Base-by-base conservation (phyloP, 2,329 filamentous ascomycete genomes). In the Ophiostoma triangulosporum region DNA sequence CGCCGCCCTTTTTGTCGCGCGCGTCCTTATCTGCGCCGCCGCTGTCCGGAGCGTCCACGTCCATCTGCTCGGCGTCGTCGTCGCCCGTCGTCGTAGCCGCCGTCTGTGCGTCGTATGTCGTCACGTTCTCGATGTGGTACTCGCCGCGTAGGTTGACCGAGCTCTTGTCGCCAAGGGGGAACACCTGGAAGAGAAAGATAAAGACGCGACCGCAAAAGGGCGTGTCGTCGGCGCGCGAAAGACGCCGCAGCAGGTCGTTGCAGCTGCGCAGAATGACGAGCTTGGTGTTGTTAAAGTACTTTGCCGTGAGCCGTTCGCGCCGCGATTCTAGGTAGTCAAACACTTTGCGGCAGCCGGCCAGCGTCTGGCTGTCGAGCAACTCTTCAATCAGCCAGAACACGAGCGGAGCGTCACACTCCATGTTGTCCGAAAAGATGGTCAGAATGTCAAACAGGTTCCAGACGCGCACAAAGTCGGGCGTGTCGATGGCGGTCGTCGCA, bases 131-230 rank as follows among this genome's bases (percentile, higher is more conserved):
- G 26, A 86, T 81, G 63, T 99, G 93, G 61, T 93, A 99, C 69
- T 97, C 91, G 60, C 93, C 93, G 51, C 93, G 81, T 36, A 97
- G 75, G 64, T 99, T 99, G 50, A 98, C 93, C 0, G 93, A 96
- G 65, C 93, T 97, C 65, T 91, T 93, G 68, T 98, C 94, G 31
- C 91, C 91, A 0, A 98, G 74, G 1, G 93, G 93, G 63, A 98
- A 97, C 66, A 89, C 95, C 66, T 98, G 93, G 68, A 97, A 98
- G 64, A 98, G 80, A 68, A 96, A 99, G 59, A 98, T 96, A 68
- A 97, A 97, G 26, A 99, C 93, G 36, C 93, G 80, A 15, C 93
- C 93, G 64, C 93, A 98, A 65, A 99, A 98, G 0, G 94, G 89
- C 0, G 93, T 94, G 67, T 98, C 93, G 66, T 97, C 90, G 4